phyloP scores from a whole-genome alignment of 768 basidiomycete species.

The Sistotremastrum suecicum region DNA sequence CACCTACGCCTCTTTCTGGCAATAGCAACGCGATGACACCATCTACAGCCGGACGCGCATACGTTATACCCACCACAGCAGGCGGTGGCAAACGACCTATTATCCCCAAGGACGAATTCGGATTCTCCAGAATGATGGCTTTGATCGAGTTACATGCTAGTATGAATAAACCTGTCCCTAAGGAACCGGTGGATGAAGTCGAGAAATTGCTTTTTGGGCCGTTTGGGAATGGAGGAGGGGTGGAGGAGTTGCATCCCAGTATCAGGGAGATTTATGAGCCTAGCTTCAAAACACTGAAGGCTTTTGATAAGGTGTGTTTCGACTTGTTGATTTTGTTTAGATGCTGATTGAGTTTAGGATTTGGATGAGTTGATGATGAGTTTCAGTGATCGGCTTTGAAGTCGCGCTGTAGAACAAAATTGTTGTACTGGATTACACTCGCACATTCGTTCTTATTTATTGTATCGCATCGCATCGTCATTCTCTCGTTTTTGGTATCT shows the following conservation, averaged over 20 bases:
- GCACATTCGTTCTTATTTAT: too few species aligned
- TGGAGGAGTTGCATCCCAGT: conserved; percentile 52
- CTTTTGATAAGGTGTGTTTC: conserved; percentile 56
- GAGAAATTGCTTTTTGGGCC: conserved; percentile 14
- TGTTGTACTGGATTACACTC: too few species aligned
- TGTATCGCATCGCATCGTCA: too few species aligned
- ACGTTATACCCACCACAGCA: too few species aligned
- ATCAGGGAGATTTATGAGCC: conserved; percentile 57
- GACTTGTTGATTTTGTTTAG: neutral
- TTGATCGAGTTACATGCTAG: conserved; percentile 59
- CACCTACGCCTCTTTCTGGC: conserved; percentile 7
- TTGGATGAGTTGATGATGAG: too few species aligned
- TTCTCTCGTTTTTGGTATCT: too few species aligned
- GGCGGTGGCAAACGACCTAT: conserved; percentile 25
- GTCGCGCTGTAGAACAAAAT: too few species aligned
- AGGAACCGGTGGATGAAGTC: conserved; percentile 57
- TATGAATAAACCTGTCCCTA: conserved; percentile 22
- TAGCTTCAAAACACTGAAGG: conserved; percentile 60
- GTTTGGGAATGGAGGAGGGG: conserved; percentile 52
- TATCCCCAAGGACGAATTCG: conserved; percentile 73
- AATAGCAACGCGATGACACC: conserved; percentile 9
- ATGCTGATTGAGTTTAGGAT: neutral
- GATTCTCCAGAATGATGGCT: conserved; percentile 74
- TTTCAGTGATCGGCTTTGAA: too few species aligned
- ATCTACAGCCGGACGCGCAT: neutral